These are phyloP conservation scores for Aurantiochytrium sp. DNA, from an alignment of 108 stramenopile species.

Conservation along the genomic window DNA sequence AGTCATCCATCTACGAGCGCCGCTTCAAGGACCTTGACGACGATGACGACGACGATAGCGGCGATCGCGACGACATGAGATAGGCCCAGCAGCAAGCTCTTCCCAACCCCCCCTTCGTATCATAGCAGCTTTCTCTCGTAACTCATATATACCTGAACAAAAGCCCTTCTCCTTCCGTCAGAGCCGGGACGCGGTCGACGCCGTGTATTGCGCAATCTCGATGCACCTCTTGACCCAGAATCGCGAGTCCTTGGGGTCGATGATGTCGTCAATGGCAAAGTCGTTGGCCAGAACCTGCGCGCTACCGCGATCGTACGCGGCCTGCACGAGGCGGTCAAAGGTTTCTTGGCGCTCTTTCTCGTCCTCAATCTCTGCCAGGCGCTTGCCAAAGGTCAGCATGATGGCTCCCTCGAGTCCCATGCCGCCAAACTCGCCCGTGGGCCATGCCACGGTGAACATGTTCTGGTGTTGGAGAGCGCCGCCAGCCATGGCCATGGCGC, in stretches of 20 bases:
- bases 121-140: too few species aligned
- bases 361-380: slow-evolving; percentile 16
- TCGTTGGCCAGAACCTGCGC: slow-evolving; percentile 1
- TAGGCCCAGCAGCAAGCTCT: too few species aligned
- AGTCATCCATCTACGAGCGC: too few species aligned
- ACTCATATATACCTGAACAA: too few species aligned
- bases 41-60: too few species aligned
- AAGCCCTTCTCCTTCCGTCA: too few species aligned
- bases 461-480: background rate
- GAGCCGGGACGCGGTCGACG: background rate
- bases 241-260: slow-evolving; percentile 33
- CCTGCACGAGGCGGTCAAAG: background rate
- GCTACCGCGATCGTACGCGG: background rate
- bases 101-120: too few species aligned
- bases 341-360: background rate
- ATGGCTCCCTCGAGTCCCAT: slow-evolving; percentile 41
- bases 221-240: background rate
- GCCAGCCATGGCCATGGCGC: slow-evolving; percentile 4
- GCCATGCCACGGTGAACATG: slow-evolving; percentile 36
- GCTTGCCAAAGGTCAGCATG: background rate
- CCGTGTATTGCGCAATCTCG: background rate
- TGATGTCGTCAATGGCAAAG: slow-evolving; percentile 34
- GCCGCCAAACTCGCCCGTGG: slow-evolving; percentile 36
- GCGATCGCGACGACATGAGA: too few species aligned
- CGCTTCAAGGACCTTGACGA: too few species aligned